A percentile compares a stretch with the other conserved stretches of the same genome.
Conservation (phyloP, 148 eudicot genomes). For the Amaranthus hypochondriacus region DNA sequence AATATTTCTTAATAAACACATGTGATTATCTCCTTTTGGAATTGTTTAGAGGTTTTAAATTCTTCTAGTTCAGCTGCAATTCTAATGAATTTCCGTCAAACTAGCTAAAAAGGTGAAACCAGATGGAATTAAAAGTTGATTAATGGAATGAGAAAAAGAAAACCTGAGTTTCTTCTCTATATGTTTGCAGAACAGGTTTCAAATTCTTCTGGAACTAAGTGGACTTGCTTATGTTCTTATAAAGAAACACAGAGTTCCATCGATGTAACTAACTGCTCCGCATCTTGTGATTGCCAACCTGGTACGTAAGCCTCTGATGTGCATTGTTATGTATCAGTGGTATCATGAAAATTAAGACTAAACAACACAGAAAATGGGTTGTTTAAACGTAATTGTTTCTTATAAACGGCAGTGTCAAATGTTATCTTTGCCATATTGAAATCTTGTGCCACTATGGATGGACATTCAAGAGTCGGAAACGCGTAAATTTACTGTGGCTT, state of each 20-base stretch:
- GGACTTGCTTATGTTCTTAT: constrained; percentile 67
- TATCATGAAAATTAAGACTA: background rate
- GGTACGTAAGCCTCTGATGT: constrained; percentile 39
- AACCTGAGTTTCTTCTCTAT: constrained; percentile 2
- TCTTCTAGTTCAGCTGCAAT: background rate
- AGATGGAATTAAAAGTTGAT: background rate
- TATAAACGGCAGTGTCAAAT: too few species aligned
- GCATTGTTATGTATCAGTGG: background rate
- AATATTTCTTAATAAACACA: background rate
- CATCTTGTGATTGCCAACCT: constrained; percentile 69
- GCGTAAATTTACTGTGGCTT: background rate
- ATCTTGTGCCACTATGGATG: background rate
- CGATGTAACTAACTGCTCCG: constrained; percentile 48
- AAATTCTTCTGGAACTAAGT: constrained; percentile 37
- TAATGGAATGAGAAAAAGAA: background rate
- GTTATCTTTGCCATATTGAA: background rate
- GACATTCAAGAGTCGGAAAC: background rate
- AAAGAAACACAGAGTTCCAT: constrained; percentile 36
- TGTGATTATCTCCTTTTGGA: background rate
- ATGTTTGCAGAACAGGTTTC: constrained; percentile 43
- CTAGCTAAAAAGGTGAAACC: background rate
- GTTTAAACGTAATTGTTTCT: too few species aligned
- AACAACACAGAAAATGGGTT: background rate
- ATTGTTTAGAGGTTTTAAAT: background rate
- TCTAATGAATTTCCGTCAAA: background rate